Evolutionary conservation across 1,139 yeast genomes (phyloP), one percentile per base, ranked within the genome.

Genomic region (Zhuliangozyma blackwelliae): DNA sequence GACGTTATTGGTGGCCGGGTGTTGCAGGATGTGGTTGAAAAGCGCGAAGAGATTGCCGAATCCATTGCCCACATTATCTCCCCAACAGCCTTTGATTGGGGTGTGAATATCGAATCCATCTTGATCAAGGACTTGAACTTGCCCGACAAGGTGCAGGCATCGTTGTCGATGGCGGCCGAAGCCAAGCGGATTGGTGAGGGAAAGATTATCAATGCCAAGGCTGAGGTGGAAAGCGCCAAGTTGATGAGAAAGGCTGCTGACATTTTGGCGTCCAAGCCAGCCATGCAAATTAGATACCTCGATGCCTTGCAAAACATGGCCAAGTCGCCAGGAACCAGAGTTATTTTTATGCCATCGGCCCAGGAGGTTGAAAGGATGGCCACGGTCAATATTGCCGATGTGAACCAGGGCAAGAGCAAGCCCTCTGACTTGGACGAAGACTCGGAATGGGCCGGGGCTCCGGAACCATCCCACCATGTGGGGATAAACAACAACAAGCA

Each of bases 261-360:
- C 57, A 81, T 82, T 40, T 70, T 82, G 53, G 84, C 86, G 27
- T 79, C 86, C 30, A 79, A 80, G 49, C 79, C 88, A 5, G 90
- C 89, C 27, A 80, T 82, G 86, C 89, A 82, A 64, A 82, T 82
- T 54, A 67, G 90, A 57, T 82, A 82, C 56, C 70, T 82, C 57
- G 90, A 82, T 51, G 89, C 89, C n/a, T 78, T 82, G 77, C 87
- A 81, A 59, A 68, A 67, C 42, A 82, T 82, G 88, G 85, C 88
- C 27, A 76, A 67, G 50, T 54, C 72, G 30, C 66, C 86, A 3
- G 73, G 75, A 39, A 63, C 85, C 12, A 79, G 81, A 60, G 89
- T 82, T 41, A 82, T 82, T 25, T 82, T 82, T 59, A 82, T 82
- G 88, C 89, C 90, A 5, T 65, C 73, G 7, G 57, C 74, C 5